These are phyloP conservation scores for Tuber melanosporum DNA, from an alignment of 495 filamentous ascomycete genomes.

Conservation along the genomic window DNA sequence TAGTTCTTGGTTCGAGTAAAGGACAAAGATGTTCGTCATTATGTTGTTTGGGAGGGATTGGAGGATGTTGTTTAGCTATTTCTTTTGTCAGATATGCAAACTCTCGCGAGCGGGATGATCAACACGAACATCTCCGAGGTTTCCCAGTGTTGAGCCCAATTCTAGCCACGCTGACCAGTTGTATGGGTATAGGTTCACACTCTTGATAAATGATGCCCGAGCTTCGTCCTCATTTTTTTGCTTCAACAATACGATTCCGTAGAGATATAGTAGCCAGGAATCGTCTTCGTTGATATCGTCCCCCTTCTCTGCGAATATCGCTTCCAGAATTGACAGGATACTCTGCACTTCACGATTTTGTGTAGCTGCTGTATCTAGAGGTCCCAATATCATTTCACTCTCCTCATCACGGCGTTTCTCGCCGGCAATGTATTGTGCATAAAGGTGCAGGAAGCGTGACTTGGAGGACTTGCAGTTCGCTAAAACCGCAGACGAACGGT, in stretches of 20 bases:
- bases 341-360: slow-evolving; percentile 73
- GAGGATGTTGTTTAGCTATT: slow-evolving; percentile 53
- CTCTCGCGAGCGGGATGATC: not conserved
- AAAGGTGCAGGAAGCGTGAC: slow-evolving; percentile 71
- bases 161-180: slow-evolving; percentile 98
- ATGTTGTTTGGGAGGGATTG: slow-evolving; percentile 75
- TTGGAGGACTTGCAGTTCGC: slow-evolving; percentile 34
- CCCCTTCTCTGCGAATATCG: slow-evolving; percentile 62
- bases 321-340: slow-evolving; percentile 66
- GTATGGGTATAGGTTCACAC: slow-evolving; percentile 78
- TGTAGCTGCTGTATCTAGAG: slow-evolving; percentile 74
- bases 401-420: slow-evolving; percentile 97
- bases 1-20: slow-evolving; percentile 81
- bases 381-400: slow-evolving; percentile 93
- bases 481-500: slow-evolving; percentile 76
- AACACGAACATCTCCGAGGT: slow-evolving; percentile 69
- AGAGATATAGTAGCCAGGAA: slow-evolving; percentile 94
- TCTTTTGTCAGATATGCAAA: slow-evolving; percentile 8
- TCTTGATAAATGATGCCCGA: slow-evolving; percentile 71
- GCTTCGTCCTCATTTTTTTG: slow-evolving; percentile 81
- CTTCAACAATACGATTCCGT: slow-evolving; percentile 82
- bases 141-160: slow-evolving; percentile 65
- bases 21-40: slow-evolving; percentile 86
- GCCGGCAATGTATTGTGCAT: slow-evolving; percentile 84
- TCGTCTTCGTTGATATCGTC: slow-evolving; percentile 58